A percentile compares a stretch with the other conserved stretches of the same genome.
phyloP scores from a whole-genome alignment of 768 basidiomycete species.

The Boletus rubescentipes region DNA sequence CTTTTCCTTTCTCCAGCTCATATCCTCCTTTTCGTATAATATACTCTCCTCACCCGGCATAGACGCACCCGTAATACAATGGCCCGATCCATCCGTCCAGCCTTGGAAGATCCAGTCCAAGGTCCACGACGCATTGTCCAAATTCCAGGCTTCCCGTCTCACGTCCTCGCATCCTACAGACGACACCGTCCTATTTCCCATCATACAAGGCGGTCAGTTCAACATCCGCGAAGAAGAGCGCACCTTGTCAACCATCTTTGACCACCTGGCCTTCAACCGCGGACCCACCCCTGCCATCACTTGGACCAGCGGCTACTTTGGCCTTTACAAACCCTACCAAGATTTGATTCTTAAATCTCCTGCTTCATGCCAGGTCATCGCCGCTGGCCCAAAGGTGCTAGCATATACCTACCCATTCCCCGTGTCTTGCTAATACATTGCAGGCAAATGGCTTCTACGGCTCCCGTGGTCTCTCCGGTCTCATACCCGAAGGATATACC shows the following conservation, averaged over 20 bases:
- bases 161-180: not conserved
- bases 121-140: conserved; percentile 52
- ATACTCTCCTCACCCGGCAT: conserved; percentile 30
- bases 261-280: conserved; percentile 35
- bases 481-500: conserved; percentile 96
- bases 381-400: conserved; percentile 80
- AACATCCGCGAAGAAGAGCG: conserved; percentile 83
- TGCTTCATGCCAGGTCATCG: conserved; percentile 69
- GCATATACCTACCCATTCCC: not conserved
- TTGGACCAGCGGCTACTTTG: conserved; percentile 95
- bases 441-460: conserved; percentile 97
- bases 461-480: conserved; percentile 84
- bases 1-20: conserved; percentile 66
- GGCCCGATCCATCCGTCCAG: conserved; percentile 64
- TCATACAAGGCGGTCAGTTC: conserved; percentile 90
- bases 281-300: conserved; percentile 54
- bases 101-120: conserved; percentile 68
- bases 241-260: conserved; percentile 56
- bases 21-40: conserved; percentile 72
- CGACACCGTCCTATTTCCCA: conserved; percentile 66
- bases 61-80: conserved; percentile 54
- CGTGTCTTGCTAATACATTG: not conserved
- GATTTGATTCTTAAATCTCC: conserved; percentile 60
- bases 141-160: conserved; percentile 54
- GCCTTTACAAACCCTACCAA: conserved; percentile 79